Evolutionary conservation across 768 basidiomycete species (phyloP), one percentile per base, ranked within the genome.

Genomic region (Chlorophyllum brunneum): DNA sequence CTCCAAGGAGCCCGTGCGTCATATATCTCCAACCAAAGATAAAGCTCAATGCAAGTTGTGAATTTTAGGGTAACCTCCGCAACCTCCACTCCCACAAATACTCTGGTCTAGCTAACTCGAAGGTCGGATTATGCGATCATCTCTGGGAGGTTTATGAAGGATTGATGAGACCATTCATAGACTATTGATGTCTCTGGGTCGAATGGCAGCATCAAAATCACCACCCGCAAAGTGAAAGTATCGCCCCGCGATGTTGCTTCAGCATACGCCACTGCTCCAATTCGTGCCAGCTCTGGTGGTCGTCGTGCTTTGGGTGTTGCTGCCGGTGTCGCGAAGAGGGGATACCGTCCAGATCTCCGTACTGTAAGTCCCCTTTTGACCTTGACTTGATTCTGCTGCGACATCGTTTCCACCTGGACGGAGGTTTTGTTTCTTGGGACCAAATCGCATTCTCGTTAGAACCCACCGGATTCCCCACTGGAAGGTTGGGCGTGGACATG

Each of bases 401-500:
- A 13, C 29, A 27, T 42, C 26, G 45, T 50, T 46, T 38, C 22
- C 15, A 20, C 3, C 18, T 8, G 18, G 5, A 22, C 11, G 27
- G 37, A 30, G 42, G 46, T 48, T 58, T 53, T 34, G 30, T 57
- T 57, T 48, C 33, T 47, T 34, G 58, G 16, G 47, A 49, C 20
- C 45, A 23, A 51, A 63, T 74, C 71, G 88, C 89, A 91, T 73
- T 85, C 83, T 80, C 84, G 85, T 85, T 92, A 92, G 89, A 92
- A 89, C 89, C 89, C 86, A 77, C 88, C 81, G 85, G 85, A 88
- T 67, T 60, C 68, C 68, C 78, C 59, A 72, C 62, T 63, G 68
- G 87, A 91, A 86, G 77, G 88, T 72, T 79, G 88, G 87, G 89
- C 81, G 89, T 92, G 88, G 89, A 92, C 85, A 88, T 72, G 88